Base-by-base conservation (phyloP, 2,329 filamentous ascomycete species). In the Sporothrix variecibatus region DNA sequence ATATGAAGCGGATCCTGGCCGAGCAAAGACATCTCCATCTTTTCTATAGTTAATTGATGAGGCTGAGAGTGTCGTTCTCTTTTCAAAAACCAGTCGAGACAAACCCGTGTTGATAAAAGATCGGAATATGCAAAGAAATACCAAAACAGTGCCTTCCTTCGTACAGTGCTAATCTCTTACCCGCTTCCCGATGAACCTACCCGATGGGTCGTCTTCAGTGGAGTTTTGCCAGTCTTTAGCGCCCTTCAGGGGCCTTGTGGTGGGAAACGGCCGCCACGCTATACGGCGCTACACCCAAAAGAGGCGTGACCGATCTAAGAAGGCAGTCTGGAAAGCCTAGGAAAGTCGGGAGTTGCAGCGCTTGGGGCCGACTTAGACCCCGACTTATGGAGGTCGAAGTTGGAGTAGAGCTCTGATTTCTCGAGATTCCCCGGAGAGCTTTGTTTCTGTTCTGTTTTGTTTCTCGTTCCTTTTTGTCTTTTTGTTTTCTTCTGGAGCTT, bases 181-280 rank as follows among this genome's bases (percentile, higher is more conserved):
- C 43, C 43, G 43, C 43, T 69, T 73, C 72, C 72, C 72, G 72
- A 73, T 60, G 71, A 43, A 53, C 58, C 64, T 73, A 73, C 51
- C 71, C 72, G 72, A 53, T n/a, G 38, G 46, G 49, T 60, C 3
- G 3, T 43, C 23, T 65, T 5, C 51, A 56, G 51, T 28, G 51
- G 51, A 7, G 51, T 2, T 68, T 31, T 12, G 34, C 12, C 5
- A 23, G 5, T 2, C 4, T 15, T 68, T 68, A n/a, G 65, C 26
- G 65, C 26, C 1, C 12, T 68, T 12, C 38, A 17, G 28, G 28
- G 15, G 56, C 4, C 28, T n/a, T 34, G 17, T 4, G 8, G 56
- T 60, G 56, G 56, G 15, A 31, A 60, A 60, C 28, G 28, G 28
- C 56, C 56, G 17, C 20, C 38, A 67, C 38, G 38, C 62, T 67